Base-by-base conservation (phyloP, 140 eudicot species). In the Stevia rebaudiana region DNA sequence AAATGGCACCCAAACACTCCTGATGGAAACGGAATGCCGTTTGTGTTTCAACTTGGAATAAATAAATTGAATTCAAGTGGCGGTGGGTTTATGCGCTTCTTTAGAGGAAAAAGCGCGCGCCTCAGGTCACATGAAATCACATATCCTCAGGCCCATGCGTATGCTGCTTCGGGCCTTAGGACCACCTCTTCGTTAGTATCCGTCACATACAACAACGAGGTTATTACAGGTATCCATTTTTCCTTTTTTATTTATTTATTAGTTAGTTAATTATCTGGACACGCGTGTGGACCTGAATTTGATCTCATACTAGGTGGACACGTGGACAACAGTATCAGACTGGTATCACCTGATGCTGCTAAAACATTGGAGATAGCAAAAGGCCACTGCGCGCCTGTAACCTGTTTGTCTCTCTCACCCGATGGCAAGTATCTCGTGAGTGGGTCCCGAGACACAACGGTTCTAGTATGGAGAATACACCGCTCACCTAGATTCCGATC, bases 1-100 rank as follows among this genome's bases (percentile, higher is more conserved):
- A 88, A 94, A 74, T 94, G 99, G 99, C 95, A 88, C 69, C 99
- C 99, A 50, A 94, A 94, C 73, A 94, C 97, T 12, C 97, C 97
- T 4, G 99, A 94, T 82, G 95, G 87, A 53, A 81, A 74, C 57
- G 99, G 94, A 41, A 36, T 81, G 30, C 99, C 99, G 3, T 94
- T 94, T 69, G 79, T 88, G 58, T 94, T 94, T 69, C 94, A 94
- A 65, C 97, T 82, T 43, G 95, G 95, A 53, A 88, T 81, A 73
- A 69, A 86, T 42, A 70, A 61, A 54, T 30, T 71, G n/a, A 81
- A 61, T 57, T 61, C 92, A 46, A 60, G 84, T 68, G 76, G 90
- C 65, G 72, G 61, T 42, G 96, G 87, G 18, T 86, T 94, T 18
- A 78, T 88, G 86, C 95, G 99, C 18, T 75, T 88, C 76, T 86